Evolutionary conservation across 176 grass and related monocot genomes (phyloP).

Genomic region (Ananas comosus): DNA sequence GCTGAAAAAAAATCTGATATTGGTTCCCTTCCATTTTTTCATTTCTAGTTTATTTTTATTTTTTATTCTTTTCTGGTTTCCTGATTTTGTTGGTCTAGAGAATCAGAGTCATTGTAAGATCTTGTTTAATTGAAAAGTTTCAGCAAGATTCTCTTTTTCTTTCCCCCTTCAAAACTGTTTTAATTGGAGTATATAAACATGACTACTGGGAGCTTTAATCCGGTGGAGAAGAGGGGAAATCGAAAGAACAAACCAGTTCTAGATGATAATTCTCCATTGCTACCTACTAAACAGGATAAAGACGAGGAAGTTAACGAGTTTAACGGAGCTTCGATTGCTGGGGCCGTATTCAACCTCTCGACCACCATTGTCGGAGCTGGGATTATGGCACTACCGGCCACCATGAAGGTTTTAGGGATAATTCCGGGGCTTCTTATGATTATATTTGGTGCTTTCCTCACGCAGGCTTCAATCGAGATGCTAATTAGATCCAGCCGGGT

Average conservation of each 20-base stretch:
- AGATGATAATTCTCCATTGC: conserved; percentile 51
- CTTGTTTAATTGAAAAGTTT: neutral
- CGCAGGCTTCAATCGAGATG: conserved; percentile 82
- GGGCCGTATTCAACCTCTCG: conserved; percentile 90
- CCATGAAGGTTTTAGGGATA: conserved; percentile 88
- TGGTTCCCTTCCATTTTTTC: neutral
- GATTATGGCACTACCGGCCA: conserved; percentile 89
- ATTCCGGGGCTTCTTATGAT: conserved; percentile 67
- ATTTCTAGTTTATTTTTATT: neutral
- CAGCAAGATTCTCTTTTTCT: neutral
- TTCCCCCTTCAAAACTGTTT: neutral
- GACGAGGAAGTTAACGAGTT: conserved; percentile 44
- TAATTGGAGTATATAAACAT: conserved; percentile 2
- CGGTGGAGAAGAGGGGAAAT: conserved; percentile 19
- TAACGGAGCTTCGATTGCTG: conserved; percentile 58
- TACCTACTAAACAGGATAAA: conserved; percentile 40
- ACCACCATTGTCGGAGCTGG: conserved; percentile 92
- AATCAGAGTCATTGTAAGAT: neutral
- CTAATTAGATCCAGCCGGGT: conserved; percentile 68
- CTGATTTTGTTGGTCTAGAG: neutral
- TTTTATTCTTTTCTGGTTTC: neutral
- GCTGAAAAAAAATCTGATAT: neutral
- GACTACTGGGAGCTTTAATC: conserved; percentile 28
- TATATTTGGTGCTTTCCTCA: conserved; percentile 65
- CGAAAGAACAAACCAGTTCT: conserved; percentile 29